Evolutionary conservation across 1,139 yeast genomes (phyloP).

Genomic region (Geotrichum klebahnii): DNA sequence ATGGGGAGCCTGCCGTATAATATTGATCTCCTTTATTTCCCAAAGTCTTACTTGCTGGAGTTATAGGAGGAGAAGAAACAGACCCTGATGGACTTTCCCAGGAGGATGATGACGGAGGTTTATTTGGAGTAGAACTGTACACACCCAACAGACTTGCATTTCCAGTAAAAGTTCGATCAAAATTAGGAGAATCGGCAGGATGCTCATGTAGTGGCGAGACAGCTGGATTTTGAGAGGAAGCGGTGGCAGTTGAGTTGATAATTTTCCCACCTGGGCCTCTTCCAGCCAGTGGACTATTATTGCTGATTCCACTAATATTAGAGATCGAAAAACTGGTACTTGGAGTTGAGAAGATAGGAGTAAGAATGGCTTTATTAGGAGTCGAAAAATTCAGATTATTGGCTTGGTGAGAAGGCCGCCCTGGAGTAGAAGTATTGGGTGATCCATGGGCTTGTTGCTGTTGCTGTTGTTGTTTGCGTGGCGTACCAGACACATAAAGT

Average conservation of each 20-base stretch:
- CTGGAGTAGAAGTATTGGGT: conserved; percentile 11
- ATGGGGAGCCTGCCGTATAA: conserved; percentile 1
- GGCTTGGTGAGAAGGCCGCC: too few species aligned
- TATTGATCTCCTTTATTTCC: neutral
- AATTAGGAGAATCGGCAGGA: neutral
- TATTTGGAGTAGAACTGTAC: conserved; percentile 5
- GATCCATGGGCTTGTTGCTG: conserved; percentile 7
- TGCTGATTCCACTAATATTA: conserved; percentile 7
- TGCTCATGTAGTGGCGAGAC: too few species aligned
- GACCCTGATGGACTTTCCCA: neutral
- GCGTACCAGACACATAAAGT: conserved; percentile 31
- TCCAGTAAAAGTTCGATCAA: conserved; percentile 4
- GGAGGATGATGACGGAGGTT: neutral
- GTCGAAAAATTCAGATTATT: conserved; percentile 7
- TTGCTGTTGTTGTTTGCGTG: conserved; percentile 15
- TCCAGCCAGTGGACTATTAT: conserved; percentile 10
- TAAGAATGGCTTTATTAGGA: neutral
- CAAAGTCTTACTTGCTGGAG: neutral
- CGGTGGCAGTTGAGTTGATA: neutral
- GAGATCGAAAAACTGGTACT: conserved; percentile 3
- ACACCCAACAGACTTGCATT: conserved; percentile 1
- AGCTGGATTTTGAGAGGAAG: neutral
- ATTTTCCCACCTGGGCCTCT: conserved; percentile 1
- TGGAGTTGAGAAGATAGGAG: conserved; percentile 1
- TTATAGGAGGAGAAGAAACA: neutral